A percentile compares a stretch with the other conserved stretches of the same genome.
Conservation (phyloP, 1,284 basidiomycete species). For the Leccinum variabile region DNA sequence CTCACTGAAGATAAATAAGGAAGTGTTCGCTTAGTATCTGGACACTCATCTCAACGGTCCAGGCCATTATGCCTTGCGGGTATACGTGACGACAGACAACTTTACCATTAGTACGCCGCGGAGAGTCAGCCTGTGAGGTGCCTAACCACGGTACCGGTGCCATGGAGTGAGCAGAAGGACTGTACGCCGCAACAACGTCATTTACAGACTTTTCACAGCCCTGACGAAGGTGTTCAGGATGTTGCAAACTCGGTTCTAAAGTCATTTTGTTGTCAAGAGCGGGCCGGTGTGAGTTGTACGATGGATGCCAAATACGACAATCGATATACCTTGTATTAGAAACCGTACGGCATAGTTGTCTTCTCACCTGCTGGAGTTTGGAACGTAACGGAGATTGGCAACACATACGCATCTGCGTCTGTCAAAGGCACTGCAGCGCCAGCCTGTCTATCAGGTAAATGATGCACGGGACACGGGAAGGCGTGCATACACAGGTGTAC, state of each 20-base stretch:
- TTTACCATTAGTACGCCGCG: slow-evolving; percentile 21
- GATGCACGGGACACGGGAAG: slow-evolving; percentile 7
- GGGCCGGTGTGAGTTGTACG: slow-evolving; percentile 22
- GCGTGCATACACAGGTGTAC: background rate
- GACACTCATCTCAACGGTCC: slow-evolving; percentile 1
- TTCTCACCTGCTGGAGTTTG: slow-evolving; percentile 13
- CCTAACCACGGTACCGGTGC: slow-evolving; percentile 24
- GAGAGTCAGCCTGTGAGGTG: slow-evolving; percentile 14
- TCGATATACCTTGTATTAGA: slow-evolving; percentile 32
- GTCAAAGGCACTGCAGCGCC: slow-evolving; percentile 2
- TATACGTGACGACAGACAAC: slow-evolving; percentile 13
- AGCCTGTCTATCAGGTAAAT: slow-evolving; percentile 6
- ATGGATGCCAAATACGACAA: slow-evolving; percentile 26
- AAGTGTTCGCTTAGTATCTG: slow-evolving; percentile 7
- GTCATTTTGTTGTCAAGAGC: slow-evolving; percentile 11
- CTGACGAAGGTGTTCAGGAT: slow-evolving; percentile 17
- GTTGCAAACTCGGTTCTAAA: slow-evolving; percentile 6
- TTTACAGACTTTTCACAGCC: slow-evolving; percentile 21
- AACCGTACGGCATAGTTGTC: slow-evolving; percentile 24
- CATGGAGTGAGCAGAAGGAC: slow-evolving; percentile 29
- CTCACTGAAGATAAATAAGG: background rate
- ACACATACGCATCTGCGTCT: slow-evolving; percentile 3
- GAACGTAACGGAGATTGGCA: slow-evolving; percentile 5
- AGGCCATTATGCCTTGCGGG: slow-evolving; percentile 6
- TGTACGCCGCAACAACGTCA: slow-evolving; percentile 15